A percentile compares a stretch with the other conserved stretches of the same genome.
These are phyloP conservation scores for Calonectria ilicicola DNA, from an alignment of 2,329 filamentous ascomycete genomes.

Conservation along the genomic window DNA sequence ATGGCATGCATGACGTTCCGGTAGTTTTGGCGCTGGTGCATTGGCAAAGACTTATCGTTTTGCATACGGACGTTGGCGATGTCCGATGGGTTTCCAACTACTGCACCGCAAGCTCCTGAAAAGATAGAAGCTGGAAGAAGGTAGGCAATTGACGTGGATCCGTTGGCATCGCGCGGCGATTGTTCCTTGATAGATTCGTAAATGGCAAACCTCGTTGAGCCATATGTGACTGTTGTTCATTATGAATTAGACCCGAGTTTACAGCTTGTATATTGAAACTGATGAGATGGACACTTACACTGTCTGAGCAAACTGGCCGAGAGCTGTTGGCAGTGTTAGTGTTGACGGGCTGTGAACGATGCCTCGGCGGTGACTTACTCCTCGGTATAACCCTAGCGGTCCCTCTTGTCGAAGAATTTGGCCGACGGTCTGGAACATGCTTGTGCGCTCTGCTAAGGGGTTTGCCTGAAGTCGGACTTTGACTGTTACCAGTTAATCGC, in stretches of 20 bases:
- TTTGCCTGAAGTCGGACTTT: constrained; percentile 26
- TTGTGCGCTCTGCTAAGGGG: constrained; percentile 18
- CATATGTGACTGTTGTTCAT: constrained; percentile 21
- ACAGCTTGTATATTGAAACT: background rate
- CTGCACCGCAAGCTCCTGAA: constrained; percentile 16
- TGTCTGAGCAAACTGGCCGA: constrained; percentile 25
- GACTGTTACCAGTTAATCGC: constrained; percentile 10
- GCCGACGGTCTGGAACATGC: constrained; percentile 2
- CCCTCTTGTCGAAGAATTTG: constrained; percentile 23
- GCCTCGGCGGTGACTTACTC: constrained; percentile 1
- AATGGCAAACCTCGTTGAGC: constrained; percentile 28
- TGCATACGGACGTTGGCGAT: constrained; percentile 32
- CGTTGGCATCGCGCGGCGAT: background rate
- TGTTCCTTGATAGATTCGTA: constrained; percentile 27
- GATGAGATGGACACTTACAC: background rate
- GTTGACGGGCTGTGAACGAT: background rate
- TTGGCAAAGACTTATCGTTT: constrained; percentile 20
- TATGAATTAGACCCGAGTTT: background rate
- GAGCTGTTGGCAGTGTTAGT: background rate
- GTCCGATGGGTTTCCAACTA: constrained; percentile 23
- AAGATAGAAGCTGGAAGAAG: constrained; percentile 21
- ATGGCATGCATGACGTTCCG: constrained; percentile 23
- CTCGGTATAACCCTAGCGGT: constrained; percentile 14
- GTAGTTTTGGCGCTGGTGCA: constrained; percentile 24
- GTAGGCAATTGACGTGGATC: background rate